phyloP scores from a whole-genome alignment of 306 rosid genomes.

The Datisca glomerata region DNA sequence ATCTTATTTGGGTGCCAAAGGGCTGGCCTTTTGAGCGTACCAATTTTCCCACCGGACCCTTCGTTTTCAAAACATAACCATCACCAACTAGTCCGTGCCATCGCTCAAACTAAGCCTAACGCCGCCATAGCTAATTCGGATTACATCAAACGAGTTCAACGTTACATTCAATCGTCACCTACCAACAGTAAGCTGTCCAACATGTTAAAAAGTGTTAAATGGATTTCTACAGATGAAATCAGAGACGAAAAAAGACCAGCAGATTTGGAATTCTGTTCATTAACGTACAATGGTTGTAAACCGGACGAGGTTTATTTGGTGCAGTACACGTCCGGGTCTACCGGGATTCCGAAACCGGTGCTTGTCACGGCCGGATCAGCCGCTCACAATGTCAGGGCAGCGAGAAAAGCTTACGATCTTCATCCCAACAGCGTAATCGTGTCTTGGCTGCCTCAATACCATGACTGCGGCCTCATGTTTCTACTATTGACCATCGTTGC shows the following conservation, averaged over 20 bases:
- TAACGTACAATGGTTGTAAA: constrained; percentile 33
- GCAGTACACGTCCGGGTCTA: constrained; percentile 82
- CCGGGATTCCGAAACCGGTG: constrained; percentile 65
- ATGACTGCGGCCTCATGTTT: constrained; percentile 84
- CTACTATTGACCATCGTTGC: constrained; percentile 48
- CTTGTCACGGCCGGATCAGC: constrained; percentile 67
- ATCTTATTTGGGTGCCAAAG: constrained; percentile 64
- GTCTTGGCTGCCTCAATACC: constrained; percentile 87
- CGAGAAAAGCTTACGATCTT: constrained; percentile 63
- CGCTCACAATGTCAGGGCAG: constrained; percentile 59
- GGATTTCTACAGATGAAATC: constrained; percentile 39
- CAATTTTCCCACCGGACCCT: constrained; percentile 55
- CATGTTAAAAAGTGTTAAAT: constrained; percentile 23
- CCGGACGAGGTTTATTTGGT: constrained; percentile 43
- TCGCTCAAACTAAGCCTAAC: constrained; percentile 68
- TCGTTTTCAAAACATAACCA: constrained; percentile 27
- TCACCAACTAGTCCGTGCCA: constrained; percentile 37
- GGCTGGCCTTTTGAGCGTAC: constrained; percentile 55
- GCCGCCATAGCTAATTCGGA: constrained; percentile 55
- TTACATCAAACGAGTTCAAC: constrained; percentile 29
- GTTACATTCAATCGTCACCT: constrained; percentile 22
- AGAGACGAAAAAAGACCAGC: constrained; percentile 3
- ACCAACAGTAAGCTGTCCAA: constrained; percentile 19
- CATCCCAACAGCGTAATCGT: constrained; percentile 52
- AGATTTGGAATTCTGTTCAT: background rate